Conservation (phyloP, 2,329 filamentous ascomycete genomes). For the Pleurostoma richardsiae region DNA sequence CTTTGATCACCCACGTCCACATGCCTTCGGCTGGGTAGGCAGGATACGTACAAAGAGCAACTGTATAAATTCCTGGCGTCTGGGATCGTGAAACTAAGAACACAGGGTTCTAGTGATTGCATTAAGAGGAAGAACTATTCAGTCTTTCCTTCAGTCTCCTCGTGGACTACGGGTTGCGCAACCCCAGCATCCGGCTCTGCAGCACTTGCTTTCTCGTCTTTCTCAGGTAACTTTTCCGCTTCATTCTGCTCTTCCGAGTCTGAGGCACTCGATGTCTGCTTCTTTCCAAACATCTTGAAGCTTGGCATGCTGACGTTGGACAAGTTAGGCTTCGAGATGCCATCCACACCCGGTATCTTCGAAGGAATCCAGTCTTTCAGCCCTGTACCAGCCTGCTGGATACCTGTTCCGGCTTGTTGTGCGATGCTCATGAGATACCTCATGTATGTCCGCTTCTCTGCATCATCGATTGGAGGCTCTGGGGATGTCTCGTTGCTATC, state of each 20-base stretch:
- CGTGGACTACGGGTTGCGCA: too few species aligned
- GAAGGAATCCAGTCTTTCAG: slow-evolving; percentile 39
- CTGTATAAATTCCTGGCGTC: too few species aligned
- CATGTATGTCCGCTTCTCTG: slow-evolving; percentile 36
- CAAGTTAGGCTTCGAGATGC: slow-evolving; percentile 18
- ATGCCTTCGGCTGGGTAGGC: too few species aligned
- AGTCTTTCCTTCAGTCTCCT: too few species aligned
- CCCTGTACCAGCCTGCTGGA: slow-evolving; percentile 37
- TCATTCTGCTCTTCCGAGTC: not conserved
- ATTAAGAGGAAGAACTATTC: too few species aligned
- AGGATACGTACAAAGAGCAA: too few species aligned
- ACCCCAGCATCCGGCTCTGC: not conserved
- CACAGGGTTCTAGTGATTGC: too few species aligned
- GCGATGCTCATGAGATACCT: slow-evolving; percentile 44
- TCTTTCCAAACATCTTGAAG: slow-evolving; percentile 12
- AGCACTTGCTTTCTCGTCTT: not conserved
- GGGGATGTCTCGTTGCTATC: slow-evolving; percentile 27
- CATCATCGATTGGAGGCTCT: slow-evolving; percentile 20
- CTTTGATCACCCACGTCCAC: too few species aligned
- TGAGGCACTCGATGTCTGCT: slow-evolving; percentile 6
- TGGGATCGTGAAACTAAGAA: too few species aligned
- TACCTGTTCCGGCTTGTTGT: slow-evolving; percentile 35
- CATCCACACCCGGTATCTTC: slow-evolving; percentile 31
- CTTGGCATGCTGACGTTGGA: slow-evolving; percentile 15
- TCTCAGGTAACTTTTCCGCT: not conserved